Base-by-base conservation (phyloP, 2,329 filamentous ascomycete species). In the Fusarium citri region DNA sequence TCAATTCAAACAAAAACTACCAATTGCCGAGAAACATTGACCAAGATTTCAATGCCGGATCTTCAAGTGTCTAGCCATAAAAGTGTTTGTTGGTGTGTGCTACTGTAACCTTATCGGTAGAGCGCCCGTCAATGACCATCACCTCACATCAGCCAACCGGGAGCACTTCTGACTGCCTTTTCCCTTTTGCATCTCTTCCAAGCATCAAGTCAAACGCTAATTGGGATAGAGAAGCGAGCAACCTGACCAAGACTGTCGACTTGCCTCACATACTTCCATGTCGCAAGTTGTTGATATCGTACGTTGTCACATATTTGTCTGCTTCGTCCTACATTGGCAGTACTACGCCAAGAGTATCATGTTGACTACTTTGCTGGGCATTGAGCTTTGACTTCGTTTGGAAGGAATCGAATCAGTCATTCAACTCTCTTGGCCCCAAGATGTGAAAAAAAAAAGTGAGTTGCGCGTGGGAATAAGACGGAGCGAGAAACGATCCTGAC, bases 261-360 rank as follows among this genome's bases (percentile, higher is more conserved):
- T 69, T 47, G 50, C 50, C 26, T 59, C 34, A n/a, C 22, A 47
- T 43, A 20, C 46, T 43, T 30, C 22, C 8, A 55, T 60, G 26
- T 57, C 43, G 18, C 55, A 46, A 56, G 10, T 43, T 66, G 18
- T 55, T 56, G 43, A 66, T 49, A 51, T 41, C 34, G 49, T 55
- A 41, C 59, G 59, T 71, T 58, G 48, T 62, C 68, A 56, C 60
- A 47, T 65, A 40, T 58, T 66, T 42, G 46, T 59, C 42, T 59
- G 55, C 30, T 48, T 59, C 40, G 68, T 71, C 65, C 61, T 66
- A 71, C 69, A 59, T 66, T 66, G 51, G 61, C 69, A 41, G 69
- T 71, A 55, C 51, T 69, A 71, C 68, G 63, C 61, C 58, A 62
- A 63, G 49, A 50, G 55, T 61, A 53, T 58, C 51, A 50, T 55